Base-by-base conservation (phyloP, 2,329 filamentous ascomycete species). In the Cytospora mali region DNA sequence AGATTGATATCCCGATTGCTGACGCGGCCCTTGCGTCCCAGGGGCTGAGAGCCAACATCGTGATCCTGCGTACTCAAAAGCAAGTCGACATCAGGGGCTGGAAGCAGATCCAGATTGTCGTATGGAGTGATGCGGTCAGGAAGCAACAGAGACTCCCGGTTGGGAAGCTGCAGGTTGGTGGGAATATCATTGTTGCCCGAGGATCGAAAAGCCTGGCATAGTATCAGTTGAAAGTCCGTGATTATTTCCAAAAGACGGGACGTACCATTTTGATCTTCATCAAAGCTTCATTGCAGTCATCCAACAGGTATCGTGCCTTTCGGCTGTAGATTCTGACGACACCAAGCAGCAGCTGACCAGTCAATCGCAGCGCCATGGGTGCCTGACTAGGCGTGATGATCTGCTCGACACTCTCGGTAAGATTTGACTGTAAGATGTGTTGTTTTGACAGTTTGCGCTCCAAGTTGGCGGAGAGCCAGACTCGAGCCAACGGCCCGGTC, bases 381-480 rank as follows among this genome's bases (percentile, higher is more conserved):
- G 94, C 95, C 58, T 97, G 92, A 68, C 90, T 91, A 55, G 92
- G 92, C 64, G 91, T 92, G 69, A 98, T 95, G 75, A 99, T 99
- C 69, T 93, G 92, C 75, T 92, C 90, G 68, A 99, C 93, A 76
- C 93, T 97, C 79, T 93, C 92, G 71, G 94, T 90, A 70, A 99
- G 90, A 79, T 97, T 96, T 64, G 93, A 94, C 74, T 97, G 92
- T 67, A 99, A 77, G 69, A 98, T 95, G 72, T 97, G 93, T 67
- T 92, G 93, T 80, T 99, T 99, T 70, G 93, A 96, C 65, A 99
- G 88, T 81, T 98, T 99, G 82, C 94, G 93, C 85, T 98, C 95
- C 68, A 98, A 84, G 78, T 98, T 99, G 80, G 95, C 93, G 33
- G 95, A 97, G 66, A 98, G 86, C 95, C 95, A 99, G 80, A 98